These are phyloP conservation scores for Ephemerocybe angulata DNA, from an alignment of 768 basidiomycete genomes.

Conservation along the genomic window DNA sequence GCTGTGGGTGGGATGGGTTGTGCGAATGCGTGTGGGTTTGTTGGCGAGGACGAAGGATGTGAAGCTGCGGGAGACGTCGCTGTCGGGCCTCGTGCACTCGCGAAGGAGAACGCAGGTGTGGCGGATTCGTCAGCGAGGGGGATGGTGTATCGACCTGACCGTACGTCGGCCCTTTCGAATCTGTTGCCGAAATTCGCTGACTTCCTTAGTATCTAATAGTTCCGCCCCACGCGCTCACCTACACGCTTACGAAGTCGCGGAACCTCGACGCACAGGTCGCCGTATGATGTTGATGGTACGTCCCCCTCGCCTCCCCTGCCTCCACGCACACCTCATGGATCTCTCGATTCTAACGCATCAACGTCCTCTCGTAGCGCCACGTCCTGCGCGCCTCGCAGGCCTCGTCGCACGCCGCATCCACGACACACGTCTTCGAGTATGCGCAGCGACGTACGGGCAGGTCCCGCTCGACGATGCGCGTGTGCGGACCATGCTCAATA, in stretches of 20 bases:
- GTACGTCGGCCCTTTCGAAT: conserved; percentile 25
- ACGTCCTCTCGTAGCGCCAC: conserved; percentile 44
- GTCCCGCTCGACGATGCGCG: conserved; percentile 38
- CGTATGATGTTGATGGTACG: conserved; percentile 67
- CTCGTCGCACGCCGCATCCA: conserved; percentile 14
- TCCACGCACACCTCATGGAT: neutral
- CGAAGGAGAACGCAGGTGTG: conserved; percentile 56
- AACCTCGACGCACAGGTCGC: conserved; percentile 61
- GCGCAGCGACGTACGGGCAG: conserved; percentile 14
- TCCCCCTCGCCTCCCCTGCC: neutral
- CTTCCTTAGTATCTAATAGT: neutral
- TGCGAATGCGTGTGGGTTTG: conserved; percentile 46
- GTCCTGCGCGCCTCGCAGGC: conserved; percentile 46
- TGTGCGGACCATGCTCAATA: conserved; percentile 60
- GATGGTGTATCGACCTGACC: conserved; percentile 29
- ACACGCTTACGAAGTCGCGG: conserved; percentile 57
- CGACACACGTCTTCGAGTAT: neutral
- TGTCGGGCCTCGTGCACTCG: conserved; percentile 63
- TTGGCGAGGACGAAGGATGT: conserved; percentile 21
- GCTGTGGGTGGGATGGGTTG: conserved; percentile 54
- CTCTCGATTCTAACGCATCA: neutral
- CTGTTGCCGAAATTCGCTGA: no score
- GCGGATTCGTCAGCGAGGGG: conserved; percentile 47
- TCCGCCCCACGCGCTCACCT: conserved; percentile 40
- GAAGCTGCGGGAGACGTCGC: conserved; percentile 63